Evolutionary conservation across 2,329 filamentous ascomycete species (phyloP), one percentile per base, ranked within the genome.

Genomic region (Colletotrichum theobromicola): DNA sequence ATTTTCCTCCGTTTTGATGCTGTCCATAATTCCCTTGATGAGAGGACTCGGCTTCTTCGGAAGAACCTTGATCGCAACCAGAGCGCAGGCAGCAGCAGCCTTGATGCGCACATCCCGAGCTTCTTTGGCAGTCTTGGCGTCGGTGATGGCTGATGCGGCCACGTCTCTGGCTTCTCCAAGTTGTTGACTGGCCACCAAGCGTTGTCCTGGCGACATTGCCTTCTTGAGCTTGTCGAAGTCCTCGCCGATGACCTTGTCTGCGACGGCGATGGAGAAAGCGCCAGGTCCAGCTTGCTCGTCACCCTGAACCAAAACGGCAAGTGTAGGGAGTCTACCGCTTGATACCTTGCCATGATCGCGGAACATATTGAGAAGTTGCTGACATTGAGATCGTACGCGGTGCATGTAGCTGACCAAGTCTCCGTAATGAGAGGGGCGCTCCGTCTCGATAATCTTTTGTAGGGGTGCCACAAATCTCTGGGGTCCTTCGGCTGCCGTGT

Each of bases 1-100:
- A 80, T 97, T 98, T 79, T 98, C 97, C 82, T 99, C 97, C 46
- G 92, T 93, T 85, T 98, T 99, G 81, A 99, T 91, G 80, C 96
- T 98, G 83, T 99, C 97, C 97, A 99, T 99, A 84, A 99, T 94
- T 4, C 93, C 95, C 85, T 98, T 98, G 85, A 99, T 99, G 15
- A 98, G 92, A 21, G 93, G 91, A 76, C 95, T 95, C 12, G 96
- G 95, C 82, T 98, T 98, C 90, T 98, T 98, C 0, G 97, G 96
- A 12, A 98, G 89, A 34, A 94, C 90, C 72, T 93, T 92, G 85
- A 98, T 93, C n/a, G 95, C 94, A 63, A 99, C 94, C 71, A 98
- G 86, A 13, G 96, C 96, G 77, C 94, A 95, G 13, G 96, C 95
- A 24, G 95, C 94, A 8, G 95, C 94, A 18, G 97, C 95, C 81